phyloP scores from a whole-genome alignment of 1,284 basidiomycete species.

The Heliocybe sulcata region DNA sequence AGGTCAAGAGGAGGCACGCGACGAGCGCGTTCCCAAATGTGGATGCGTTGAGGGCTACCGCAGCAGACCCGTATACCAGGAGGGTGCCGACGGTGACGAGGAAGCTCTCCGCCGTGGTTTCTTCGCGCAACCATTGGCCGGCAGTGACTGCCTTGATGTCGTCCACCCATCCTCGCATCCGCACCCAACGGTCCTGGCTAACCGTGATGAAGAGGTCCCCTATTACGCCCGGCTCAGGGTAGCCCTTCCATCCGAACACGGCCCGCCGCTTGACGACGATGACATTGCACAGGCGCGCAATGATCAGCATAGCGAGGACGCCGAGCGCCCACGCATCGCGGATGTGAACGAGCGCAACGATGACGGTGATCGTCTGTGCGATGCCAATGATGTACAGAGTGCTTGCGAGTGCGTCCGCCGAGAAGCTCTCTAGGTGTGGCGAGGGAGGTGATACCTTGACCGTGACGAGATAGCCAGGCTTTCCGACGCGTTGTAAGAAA shows the following conservation, averaged over 20 bases:
- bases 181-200: slow-evolving; percentile 10
- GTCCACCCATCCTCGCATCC: slow-evolving; percentile 6
- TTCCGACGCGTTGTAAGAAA: slow-evolving; percentile 7
- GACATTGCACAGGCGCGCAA: slow-evolving; percentile 5
- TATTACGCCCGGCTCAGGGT: neutral
- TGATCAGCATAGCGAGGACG: slow-evolving; percentile 4
- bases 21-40: slow-evolving; percentile 4
- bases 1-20: slow-evolving; percentile 4
- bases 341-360: neutral
- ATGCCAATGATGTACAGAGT: slow-evolving; percentile 1
- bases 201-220: slow-evolving; percentile 10
- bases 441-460: neutral
- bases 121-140: slow-evolving; percentile 6
- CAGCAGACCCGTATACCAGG: slow-evolving; percentile 4
- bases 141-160: slow-evolving; percentile 8
- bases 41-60: slow-evolving; percentile 4
- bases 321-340: slow-evolving; percentile 6
- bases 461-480: slow-evolving; percentile 7
- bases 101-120: slow-evolving; percentile 2
- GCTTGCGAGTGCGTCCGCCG: neutral
- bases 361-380: neutral
- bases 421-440: neutral
- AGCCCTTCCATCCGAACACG: slow-evolving; percentile 4
- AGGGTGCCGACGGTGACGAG: neutral
- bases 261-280: slow-evolving; percentile 4